Evolutionary conservation across 139 green algal genomes (phyloP), one percentile per base, ranked within the genome.

Genomic region (Trebouxia sp.): DNA sequence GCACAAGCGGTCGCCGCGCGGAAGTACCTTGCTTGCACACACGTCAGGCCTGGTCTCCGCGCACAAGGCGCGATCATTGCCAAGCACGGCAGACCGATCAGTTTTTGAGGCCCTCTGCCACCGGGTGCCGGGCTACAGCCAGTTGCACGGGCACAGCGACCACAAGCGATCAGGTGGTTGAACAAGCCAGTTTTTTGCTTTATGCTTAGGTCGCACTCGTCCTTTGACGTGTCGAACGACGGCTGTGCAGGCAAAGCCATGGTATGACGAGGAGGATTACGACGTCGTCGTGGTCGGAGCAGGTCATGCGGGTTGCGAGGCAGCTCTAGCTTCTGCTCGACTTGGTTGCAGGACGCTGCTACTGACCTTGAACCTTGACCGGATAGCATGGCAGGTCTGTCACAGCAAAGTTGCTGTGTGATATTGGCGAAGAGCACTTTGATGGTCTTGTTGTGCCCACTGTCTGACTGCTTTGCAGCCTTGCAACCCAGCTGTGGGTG

Each of bases 271-370:
- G 39, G 92, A 98, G 78, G 81, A 91, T 42, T 98, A 97, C 82
- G 96, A 98, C 79, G 96, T 99, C 22, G 91, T 99, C 39, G 95
- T 99, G 26, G 95, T 99, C 22, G 96, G 96, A 17, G 96, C 87
- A 0, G 96, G 96, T 11, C 96, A 99, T 82, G 96, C 96, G 8
- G 96, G 96, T 20, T 98, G 95, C 80, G 96, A 99, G 85, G 96
- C 96, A 22, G 96, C 96, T 15, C 91, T 98, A 15, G 96, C 96
- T 10, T 86, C 96, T 6, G 93, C 95, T 0, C 89, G 95, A 7
- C 80, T 95, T 69, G 96, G 95, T 56, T 88, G 86, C 67, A 88
- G 89, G 5, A 99, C 96, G 11, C 89, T 99, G 69, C 88, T 99
- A 69, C 87, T 99, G 20, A 99, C 95, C 0, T 87, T 99, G 0